Evolutionary conservation across 2,329 filamentous ascomycete genomes (phyloP), one percentile per base, ranked within the genome.

Genomic region (Aschersonia sp.): DNA sequence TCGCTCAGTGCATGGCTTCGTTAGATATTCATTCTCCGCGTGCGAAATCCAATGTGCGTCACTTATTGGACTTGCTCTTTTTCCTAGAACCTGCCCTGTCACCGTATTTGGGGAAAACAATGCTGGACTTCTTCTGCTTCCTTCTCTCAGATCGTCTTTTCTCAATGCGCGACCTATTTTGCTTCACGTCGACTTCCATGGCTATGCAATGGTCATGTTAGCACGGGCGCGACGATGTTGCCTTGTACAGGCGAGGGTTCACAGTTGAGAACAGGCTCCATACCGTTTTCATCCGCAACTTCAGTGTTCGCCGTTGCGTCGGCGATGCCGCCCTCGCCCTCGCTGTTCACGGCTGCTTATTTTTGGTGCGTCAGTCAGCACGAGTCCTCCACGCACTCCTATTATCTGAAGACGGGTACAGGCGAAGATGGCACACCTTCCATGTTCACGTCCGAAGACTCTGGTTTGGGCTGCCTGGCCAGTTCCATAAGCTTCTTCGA

Each of bases 401-500:
- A 2, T 20, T 20, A 20, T 20, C 12, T 38, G 7, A 38, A 7
- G 35, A 38, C 35, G 35, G 7, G 7, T 12, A 38, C 12, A 7
- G 7, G 35, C 35, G 7, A 12, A 38, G 35, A 38, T 38, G 35
- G 48, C 55, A 66, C 59, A 55, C 60, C 61, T 46, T 71, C 67
- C 62, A 77, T 74, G 48, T 68, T 69, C 54, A 73, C 65, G 53
- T 78, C 69, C 47, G 66, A 64, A 49, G 67, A 61, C 54, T 68
- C 63, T n/a, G 85, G 81, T 63, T 85, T 88, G 51, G 86, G 82
- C 60, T 89, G 81, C 49, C 82, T 74, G 44, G 84, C 85, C 56
- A 94, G 65, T 62, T 89, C 88, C 59, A 89, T 73, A 51, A 96
- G 73, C 68, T 92, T 95, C 51, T 85, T 84, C 40, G 87, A 88